phyloP scores from a whole-genome alignment of 75 land plant genomes.

The Isoetes taiwanensis region DNA sequence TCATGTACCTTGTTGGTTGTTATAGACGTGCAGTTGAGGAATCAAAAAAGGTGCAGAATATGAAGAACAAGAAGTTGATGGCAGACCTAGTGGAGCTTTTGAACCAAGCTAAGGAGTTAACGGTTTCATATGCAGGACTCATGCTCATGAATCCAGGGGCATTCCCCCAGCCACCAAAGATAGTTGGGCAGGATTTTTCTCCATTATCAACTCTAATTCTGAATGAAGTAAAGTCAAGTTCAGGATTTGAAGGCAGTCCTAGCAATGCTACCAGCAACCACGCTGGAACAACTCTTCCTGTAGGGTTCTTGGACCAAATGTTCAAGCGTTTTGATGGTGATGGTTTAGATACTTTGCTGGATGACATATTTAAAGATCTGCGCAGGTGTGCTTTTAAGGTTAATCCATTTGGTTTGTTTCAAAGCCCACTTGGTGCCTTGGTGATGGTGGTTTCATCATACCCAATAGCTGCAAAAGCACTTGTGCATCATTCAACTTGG shows the following conservation, averaged over 20 bases:
- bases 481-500: constrained; percentile 77
- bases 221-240: constrained; percentile 32
- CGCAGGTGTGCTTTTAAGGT: constrained; percentile 39
- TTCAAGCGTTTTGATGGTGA: constrained; percentile 41
- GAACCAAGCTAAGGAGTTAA: constrained; percentile 40
- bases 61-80: constrained; percentile 50
- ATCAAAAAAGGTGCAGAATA: constrained; percentile 39
- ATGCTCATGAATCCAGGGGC: constrained; percentile 58
- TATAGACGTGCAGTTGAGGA: constrained; percentile 69
- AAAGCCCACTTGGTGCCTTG: constrained; percentile 54
- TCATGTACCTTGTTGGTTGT: constrained; percentile 52
- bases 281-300: constrained; percentile 17
- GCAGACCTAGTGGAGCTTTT: constrained; percentile 34
- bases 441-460: constrained; percentile 38
- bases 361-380: constrained; percentile 51
- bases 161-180: constrained; percentile 31
- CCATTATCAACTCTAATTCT: constrained; percentile 27
- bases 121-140: constrained; percentile 60
- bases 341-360: constrained; percentile 44
- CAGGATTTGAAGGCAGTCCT: constrained; percentile 20
- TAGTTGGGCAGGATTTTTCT: too few species aligned
- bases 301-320: constrained; percentile 70
- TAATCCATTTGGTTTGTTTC: constrained; percentile 75
- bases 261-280: constrained; percentile 19
- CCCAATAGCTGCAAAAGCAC: constrained; percentile 44